Evolutionary conservation across 2,329 filamentous ascomycete species (phyloP), one percentile per base, ranked within the genome.

Genomic region (Penicillium sp.): DNA sequence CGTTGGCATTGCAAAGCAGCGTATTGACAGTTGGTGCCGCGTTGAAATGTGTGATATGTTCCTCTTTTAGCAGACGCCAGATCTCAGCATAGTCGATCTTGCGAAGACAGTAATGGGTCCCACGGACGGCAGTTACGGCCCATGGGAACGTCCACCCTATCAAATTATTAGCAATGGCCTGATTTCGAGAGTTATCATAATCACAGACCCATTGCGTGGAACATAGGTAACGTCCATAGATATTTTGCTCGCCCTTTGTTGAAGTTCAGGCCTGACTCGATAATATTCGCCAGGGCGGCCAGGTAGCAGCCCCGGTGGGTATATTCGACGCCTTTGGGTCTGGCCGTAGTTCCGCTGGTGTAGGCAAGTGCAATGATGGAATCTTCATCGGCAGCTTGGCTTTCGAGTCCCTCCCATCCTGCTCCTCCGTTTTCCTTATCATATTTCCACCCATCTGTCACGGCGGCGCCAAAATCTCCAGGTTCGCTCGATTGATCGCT

Each of bases 11-110:
- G 60, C 93, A 95, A 2, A 98, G 79, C 1, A 97, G 71, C 0
- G 91, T 98, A 64, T 97, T 97, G 36, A 98, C 93, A 0, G 93
- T 98, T 0, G 93, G 93, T 0, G 91, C 93, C 1, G 91, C 91
- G 59, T 91, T 94, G 71, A 94, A 97, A 66, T 98, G 93, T 0
- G 89, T 97, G 49, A 98, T 85, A 5, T 79, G 74, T 65, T 97
- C 87, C 36, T 88, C 79, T 58, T 89, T 94, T 21, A 98, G 71
- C 3, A 98, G 70, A 33, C 79, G 78, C 93, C 93, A 98, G 45
- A 98, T 94, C 43, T 91, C 75, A 0, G 87, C 81, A 61, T 98
- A 98, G 67, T 97, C 89, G 50, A 98, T 87, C 72, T 95, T 97
- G 45, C 93, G 80, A 13, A 98, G 74, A 57, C 90, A 96, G 62